Conservation (phyloP, 106 monocot species). For the Dendrobium officinale region DNA sequence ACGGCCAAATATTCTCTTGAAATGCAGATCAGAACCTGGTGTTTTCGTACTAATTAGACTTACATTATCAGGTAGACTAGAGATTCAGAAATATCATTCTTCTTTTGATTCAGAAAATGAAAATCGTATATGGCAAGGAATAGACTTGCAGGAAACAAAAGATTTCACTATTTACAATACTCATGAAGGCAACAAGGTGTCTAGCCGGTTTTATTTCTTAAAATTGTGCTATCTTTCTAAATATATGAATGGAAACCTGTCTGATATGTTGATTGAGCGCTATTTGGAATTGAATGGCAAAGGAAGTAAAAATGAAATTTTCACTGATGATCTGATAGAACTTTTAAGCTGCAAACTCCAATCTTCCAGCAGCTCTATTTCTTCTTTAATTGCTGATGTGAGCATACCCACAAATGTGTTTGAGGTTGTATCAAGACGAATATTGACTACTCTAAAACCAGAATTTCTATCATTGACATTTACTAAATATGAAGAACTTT, state of each 20-base stretch:
- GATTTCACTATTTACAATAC: not conserved
- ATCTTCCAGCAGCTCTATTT: slow-evolving; percentile 15
- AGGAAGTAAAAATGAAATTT: slow-evolving; percentile 1
- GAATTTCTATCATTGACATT: slow-evolving; percentile 52
- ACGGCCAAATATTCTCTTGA: slow-evolving; percentile 33
- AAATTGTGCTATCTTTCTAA: slow-evolving; percentile 41
- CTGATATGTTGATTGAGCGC: slow-evolving; percentile 12
- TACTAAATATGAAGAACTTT: slow-evolving; percentile 47
- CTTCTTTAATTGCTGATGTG: slow-evolving; percentile 33
- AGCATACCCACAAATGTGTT: slow-evolving; percentile 50
- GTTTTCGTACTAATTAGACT: slow-evolving; percentile 61
- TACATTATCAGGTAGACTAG: slow-evolving; percentile 67
- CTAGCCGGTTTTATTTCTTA: slow-evolving; percentile 11
- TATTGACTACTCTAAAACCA: slow-evolving; percentile 33
- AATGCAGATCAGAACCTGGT: slow-evolving; percentile 7
- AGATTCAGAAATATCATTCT: slow-evolving; percentile 53
- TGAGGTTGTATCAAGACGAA: slow-evolving; percentile 55
- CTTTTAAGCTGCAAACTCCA: slow-evolving; percentile 15
- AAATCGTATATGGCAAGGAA: not conserved
- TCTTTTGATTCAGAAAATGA: slow-evolving; percentile 12
- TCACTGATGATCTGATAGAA: slow-evolving; percentile 25
- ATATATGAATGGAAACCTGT: slow-evolving; percentile 51
- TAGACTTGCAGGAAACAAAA: slow-evolving; percentile 2
- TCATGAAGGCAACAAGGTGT: slow-evolving; percentile 11
- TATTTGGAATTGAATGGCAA: slow-evolving; percentile 2